phyloP scores from a whole-genome alignment of 2,329 filamentous ascomycete genomes.

The Aphanocladium album region DNA sequence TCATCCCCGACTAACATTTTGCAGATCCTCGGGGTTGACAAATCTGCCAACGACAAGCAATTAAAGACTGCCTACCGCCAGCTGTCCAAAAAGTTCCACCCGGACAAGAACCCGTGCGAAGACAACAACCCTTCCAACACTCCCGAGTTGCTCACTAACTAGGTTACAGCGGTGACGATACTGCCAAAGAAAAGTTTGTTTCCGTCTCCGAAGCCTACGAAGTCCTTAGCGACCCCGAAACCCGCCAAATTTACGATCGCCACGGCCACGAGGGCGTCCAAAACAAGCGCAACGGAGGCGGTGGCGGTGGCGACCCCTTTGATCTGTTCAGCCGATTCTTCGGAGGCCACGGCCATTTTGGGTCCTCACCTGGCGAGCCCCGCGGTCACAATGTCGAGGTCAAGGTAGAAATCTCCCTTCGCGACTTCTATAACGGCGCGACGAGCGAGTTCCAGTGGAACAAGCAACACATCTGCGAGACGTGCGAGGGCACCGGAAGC shows the following conservation, averaged over 20 bases:
- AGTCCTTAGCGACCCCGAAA: conserved; percentile 71
- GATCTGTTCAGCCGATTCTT: conserved; percentile 97
- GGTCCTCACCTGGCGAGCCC: conserved; percentile 66
- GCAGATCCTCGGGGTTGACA: conserved; percentile 74
- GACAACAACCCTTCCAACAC: conserved; percentile 1
- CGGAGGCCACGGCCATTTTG: conserved; percentile 81
- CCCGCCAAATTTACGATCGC: conserved; percentile 86
- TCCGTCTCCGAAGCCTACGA: conserved; percentile 95
- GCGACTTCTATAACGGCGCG: conserved; percentile 88
- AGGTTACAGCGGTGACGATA: conserved; percentile 60
- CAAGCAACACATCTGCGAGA: conserved; percentile 91
- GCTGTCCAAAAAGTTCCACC: conserved; percentile 92
- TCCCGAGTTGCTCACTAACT: conserved; percentile 1
- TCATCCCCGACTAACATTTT: neutral
- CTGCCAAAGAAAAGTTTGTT: conserved; percentile 86
- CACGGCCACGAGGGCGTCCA: conserved; percentile 89
- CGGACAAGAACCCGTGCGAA: conserved; percentile 92
- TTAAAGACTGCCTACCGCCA: conserved; percentile 91
- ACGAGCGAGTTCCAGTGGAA: conserved; percentile 85
- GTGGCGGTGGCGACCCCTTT: conserved; percentile 73
- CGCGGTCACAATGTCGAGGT: conserved; percentile 87
- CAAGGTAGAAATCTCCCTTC: conserved; percentile 69
- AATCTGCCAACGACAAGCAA: conserved; percentile 74
- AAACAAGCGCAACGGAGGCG: conserved; percentile 68
- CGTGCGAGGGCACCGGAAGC: conserved; percentile 80